phyloP scores from a whole-genome alignment of 2,329 filamentous ascomycete species.

The Paecilomyces niveus region DNA sequence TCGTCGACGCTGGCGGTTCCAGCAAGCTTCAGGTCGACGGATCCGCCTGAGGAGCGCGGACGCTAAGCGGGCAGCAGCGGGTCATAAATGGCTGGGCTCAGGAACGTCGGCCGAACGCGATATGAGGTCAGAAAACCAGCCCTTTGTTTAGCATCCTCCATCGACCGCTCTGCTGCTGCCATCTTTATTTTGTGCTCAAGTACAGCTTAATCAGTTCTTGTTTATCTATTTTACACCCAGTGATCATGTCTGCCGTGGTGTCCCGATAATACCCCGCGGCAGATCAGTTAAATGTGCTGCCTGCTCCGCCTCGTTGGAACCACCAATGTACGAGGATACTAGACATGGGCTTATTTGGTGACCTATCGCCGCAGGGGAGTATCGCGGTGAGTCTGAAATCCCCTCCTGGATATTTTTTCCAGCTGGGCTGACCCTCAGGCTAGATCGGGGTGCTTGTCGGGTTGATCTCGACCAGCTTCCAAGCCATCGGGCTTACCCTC shows the following conservation, averaged over 20 bases:
- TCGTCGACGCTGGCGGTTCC: background rate
- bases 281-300: conserved; percentile 14
- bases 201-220: background rate
- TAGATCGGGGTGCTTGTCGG: conserved; percentile 91
- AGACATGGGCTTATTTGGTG: conserved; percentile 64
- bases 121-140: background rate
- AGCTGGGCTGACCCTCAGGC: background rate
- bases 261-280: conserved; percentile 10
- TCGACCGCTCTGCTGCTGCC: background rate
- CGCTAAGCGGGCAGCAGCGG: conserved; percentile 1
- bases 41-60: conserved; percentile 7
- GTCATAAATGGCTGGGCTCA: background rate
- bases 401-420: conserved; percentile 13
- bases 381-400: conserved; percentile 55
- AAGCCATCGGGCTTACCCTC: conserved; percentile 88
- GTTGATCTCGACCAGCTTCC: conserved; percentile 84
- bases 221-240: background rate
- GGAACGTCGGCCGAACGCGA: background rate
- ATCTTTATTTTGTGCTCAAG: background rate
- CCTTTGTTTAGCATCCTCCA: background rate
- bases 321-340: conserved; percentile 29
- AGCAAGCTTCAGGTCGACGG: background rate
- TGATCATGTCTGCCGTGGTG: background rate
- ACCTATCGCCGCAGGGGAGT: conserved; percentile 69
- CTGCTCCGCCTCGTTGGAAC: conserved; percentile 11